Evolutionary conservation across 495 filamentous ascomycete genomes (phyloP).

Genomic region (Hyaloscypha bicolor): DNA sequence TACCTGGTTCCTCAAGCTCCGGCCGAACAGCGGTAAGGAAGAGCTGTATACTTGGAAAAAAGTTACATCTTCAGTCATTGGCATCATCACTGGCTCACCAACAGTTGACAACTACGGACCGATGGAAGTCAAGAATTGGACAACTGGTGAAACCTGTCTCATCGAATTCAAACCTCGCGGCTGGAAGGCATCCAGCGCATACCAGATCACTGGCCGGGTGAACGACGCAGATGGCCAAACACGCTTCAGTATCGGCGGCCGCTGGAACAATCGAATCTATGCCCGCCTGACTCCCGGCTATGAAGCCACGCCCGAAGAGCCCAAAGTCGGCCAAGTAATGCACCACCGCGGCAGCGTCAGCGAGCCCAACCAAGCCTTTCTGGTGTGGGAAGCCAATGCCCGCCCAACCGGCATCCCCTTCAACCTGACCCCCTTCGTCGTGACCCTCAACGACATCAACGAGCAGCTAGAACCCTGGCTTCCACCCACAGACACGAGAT

Average conservation of each 20-base stretch:
- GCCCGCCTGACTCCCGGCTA: constrained; percentile 90
- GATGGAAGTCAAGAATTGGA: constrained; percentile 97
- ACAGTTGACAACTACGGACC: constrained; percentile 98
- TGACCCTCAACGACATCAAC: constrained; percentile 88
- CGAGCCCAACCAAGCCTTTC: constrained; percentile 70
- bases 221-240: constrained; percentile 72
- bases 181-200: constrained; percentile 90
- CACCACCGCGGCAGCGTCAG: constrained; percentile 45
- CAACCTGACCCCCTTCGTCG: constrained; percentile 94
- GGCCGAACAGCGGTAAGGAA: constrained; percentile 74
- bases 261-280: constrained; percentile 98
- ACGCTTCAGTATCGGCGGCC: constrained; percentile 85
- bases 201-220: constrained; percentile 83
- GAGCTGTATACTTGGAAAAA: constrained; percentile 99
- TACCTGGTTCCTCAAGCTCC: constrained; percentile 93
- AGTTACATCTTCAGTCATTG: constrained; percentile 94
- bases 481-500: constrained; percentile 87
- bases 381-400: constrained; percentile 87
- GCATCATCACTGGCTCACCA: constrained; percentile 95
- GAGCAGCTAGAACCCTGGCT: constrained; percentile 71
- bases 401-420: constrained; percentile 88
- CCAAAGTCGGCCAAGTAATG: constrained; percentile 37
- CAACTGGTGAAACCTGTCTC: constrained; percentile 85
- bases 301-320: constrained; percentile 69
- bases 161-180: constrained; percentile 95